These are phyloP conservation scores for Pseudogymnoascus sp. DNA, from an alignment of 2,329 filamentous ascomycete species.

Conservation along the genomic window DNA sequence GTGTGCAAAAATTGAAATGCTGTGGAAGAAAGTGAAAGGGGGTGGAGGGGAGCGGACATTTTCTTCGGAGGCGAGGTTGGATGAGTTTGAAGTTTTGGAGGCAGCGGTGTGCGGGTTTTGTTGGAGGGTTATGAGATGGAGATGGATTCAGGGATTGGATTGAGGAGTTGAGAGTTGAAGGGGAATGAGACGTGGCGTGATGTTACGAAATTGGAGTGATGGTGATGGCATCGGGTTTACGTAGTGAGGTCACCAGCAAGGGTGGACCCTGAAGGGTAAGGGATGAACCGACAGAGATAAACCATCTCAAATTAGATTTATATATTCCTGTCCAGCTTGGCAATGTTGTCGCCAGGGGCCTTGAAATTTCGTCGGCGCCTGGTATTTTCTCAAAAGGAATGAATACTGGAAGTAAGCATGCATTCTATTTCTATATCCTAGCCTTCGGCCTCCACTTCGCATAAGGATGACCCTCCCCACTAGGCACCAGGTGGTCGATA, in stretches of 20 bases:
- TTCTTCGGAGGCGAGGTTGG: background rate
- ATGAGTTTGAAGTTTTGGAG: background rate
- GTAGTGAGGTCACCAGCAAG: background rate
- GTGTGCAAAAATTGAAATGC: too few relatives aligned
- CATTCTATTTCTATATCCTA: slow-evolving; percentile 23
- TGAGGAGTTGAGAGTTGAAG: background rate
- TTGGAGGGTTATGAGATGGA: background rate
- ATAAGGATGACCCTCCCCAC: slow-evolving; percentile 38
- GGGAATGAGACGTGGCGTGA: background rate
- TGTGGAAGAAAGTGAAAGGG: too few relatives aligned
- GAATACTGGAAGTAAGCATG: background rate
- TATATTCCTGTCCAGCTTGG: too few relatives aligned
- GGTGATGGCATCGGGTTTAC: slow-evolving; percentile 4
- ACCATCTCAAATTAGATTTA: too few relatives aligned
- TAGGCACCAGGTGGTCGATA: slow-evolving; percentile 41
- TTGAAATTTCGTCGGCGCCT: too few relatives aligned
- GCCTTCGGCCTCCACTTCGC: slow-evolving; percentile 31
- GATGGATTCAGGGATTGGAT: background rate
- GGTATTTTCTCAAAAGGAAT: background rate
- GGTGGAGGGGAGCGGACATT: background rate
- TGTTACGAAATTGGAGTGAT: background rate
- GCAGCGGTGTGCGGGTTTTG: background rate
- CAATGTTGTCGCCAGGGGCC: background rate
- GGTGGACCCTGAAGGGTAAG: background rate
- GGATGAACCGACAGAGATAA: too few relatives aligned